Evolutionary conservation across 768 basidiomycete species (phyloP), one percentile per base, ranked within the genome.

Genomic region (Termitomyces sp.): DNA sequence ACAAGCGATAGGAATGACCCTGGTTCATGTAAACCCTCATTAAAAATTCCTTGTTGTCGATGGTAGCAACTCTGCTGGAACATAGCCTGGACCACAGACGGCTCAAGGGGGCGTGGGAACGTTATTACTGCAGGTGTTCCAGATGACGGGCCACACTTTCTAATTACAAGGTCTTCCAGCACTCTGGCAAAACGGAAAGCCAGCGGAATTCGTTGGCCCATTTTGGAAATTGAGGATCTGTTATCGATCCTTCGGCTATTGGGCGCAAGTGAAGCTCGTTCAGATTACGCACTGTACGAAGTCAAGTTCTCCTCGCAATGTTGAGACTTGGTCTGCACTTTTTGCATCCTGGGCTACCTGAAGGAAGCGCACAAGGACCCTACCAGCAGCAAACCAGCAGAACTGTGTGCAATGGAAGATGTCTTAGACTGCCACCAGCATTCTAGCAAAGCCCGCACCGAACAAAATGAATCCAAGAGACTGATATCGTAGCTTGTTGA

Each of bases 401-500:
- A 86, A 84, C 85, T 87, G 57, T 2, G 13, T 34, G 31, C 34
- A 33, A 42, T 20, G 18, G 34, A 53, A 57, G 57, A 49, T 34
- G 30, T 60, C 12, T 45, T 39, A 36, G 31, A 56, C 33, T 30
- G 45, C 18, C 58, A 44, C 6, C 4, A 3, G 54, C 33, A 46
- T 41, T 39, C 46, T 24, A 33, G 33, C 51, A 27, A 39, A 51
- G 39, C 16, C 24, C 33, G 67, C 68, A 89, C 88, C 60, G 85
- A 77, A 63, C 84, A 85, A 64, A 89, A 88, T n/a, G 81, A 76
- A 63, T 89, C 89, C 37, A 90, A 67, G 3, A 88, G 75, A 5
- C 86, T 83, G 18, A 89, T 77, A 65, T 91, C 88, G 65, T 80
- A 90, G 60, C 85, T 90, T 0, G 89, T 90, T 7, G 86, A 84